Percentiles rank a stretch among this genome's conserved stretches.
These are phyloP conservation scores for Aspergillus vadensis DNA, from an alignment of 2,329 filamentous ascomycete genomes.

Conservation along the genomic window DNA sequence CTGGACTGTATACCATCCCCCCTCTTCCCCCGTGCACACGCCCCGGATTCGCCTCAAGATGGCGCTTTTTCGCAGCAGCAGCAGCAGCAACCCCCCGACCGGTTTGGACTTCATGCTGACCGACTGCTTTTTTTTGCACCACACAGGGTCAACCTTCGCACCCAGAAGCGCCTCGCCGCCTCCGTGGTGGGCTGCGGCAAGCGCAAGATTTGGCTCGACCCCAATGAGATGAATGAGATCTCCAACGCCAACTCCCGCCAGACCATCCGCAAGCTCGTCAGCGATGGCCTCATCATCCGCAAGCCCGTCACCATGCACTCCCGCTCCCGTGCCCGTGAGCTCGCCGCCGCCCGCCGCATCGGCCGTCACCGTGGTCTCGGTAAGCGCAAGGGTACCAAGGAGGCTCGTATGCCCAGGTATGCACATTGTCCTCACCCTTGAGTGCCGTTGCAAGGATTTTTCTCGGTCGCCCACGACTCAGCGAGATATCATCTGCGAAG, in stretches of 20 bases:
- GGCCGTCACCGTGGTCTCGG: constrained; percentile 98
- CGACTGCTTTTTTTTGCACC: constrained; percentile 34
- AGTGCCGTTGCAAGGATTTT: neutral
- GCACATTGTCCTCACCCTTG: constrained; percentile 32
- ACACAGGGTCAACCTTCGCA: constrained; percentile 98
- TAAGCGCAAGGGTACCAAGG: constrained; percentile 99
- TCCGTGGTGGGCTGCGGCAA: constrained; percentile 98
- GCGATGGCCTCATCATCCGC: constrained; percentile 99
- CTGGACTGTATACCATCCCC: constrained; percentile 13
- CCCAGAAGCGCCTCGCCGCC: constrained; percentile 99
- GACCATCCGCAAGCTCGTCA: constrained; percentile 98
- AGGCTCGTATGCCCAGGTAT: constrained; percentile 98
- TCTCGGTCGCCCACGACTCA: neutral
- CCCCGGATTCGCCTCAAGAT: constrained; percentile 10
- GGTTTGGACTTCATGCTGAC: constrained; percentile 34
- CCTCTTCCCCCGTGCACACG: constrained; percentile 14
- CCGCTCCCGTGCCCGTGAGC: constrained; percentile 89
- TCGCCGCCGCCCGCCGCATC: constrained; percentile 91
- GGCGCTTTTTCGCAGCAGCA: constrained; percentile 5
- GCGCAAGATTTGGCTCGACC: constrained; percentile 99
- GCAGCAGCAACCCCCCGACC: constrained; percentile 13
- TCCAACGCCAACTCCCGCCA: constrained; percentile 99
- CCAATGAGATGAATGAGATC: constrained; percentile 99
- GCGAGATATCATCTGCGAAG: neutral
- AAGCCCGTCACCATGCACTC: constrained; percentile 99